phyloP scores from a whole-genome alignment of 2,329 filamentous ascomycete species.

The Diplodia corticola region DNA sequence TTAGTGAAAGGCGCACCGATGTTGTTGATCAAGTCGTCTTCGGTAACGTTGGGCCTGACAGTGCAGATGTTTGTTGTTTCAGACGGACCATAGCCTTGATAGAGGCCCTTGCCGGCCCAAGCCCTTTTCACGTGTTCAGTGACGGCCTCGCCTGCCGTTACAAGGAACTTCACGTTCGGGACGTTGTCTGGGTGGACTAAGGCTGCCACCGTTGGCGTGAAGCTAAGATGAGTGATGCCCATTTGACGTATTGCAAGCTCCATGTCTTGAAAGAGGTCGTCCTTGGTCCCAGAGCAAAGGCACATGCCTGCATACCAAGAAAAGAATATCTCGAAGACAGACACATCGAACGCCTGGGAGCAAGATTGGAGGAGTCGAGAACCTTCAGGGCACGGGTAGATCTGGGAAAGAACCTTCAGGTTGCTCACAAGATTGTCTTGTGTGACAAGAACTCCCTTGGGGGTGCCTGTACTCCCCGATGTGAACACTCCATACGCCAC shows the following conservation, averaged over 20 bases:
- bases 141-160: slow-evolving; percentile 79
- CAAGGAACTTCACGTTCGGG: slow-evolving; percentile 70
- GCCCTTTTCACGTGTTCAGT: slow-evolving; percentile 67
- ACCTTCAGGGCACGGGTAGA: slow-evolving; percentile 61
- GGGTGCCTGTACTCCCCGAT: slow-evolving; percentile 76
- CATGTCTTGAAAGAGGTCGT: slow-evolving; percentile 71
- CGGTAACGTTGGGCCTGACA: slow-evolving; percentile 61
- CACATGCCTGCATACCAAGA: slow-evolving; percentile 77
- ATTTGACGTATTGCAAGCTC: slow-evolving; percentile 66
- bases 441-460: slow-evolving; percentile 77
- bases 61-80: slow-evolving; percentile 90
- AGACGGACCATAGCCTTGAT: slow-evolving; percentile 80
- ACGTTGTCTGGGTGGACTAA: slow-evolving; percentile 69
- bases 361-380: slow-evolving; percentile 77
- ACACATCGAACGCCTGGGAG: slow-evolving; percentile 82
- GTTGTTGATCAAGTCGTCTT: slow-evolving; percentile 65
- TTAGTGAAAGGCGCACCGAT: slow-evolving; percentile 75
- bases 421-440: slow-evolving; percentile 76
- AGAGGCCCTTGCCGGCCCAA: slow-evolving; percentile 69
- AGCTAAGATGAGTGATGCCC: slow-evolving; percentile 73
- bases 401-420: slow-evolving; percentile 62
- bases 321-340: slow-evolving; percentile 89
- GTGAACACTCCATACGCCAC: slow-evolving; percentile 80
- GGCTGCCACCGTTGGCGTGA: slow-evolving; percentile 82
- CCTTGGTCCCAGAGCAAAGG: slow-evolving; percentile 73